Base-by-base conservation (phyloP, 345 rosid species). In the Firmiana major region DNA sequence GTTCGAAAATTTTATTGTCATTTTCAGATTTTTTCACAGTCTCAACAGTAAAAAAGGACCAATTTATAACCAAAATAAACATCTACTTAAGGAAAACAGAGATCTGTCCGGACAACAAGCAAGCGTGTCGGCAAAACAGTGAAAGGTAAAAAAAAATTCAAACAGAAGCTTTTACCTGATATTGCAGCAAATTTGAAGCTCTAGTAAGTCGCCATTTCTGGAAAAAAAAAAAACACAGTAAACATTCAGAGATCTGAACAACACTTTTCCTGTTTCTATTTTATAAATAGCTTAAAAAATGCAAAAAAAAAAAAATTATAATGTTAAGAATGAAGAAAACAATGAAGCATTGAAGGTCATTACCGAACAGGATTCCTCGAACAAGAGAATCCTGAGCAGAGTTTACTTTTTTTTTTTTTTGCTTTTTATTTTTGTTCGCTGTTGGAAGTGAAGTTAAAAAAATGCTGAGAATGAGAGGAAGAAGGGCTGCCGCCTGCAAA, bases 221-320 rank as follows among this genome's bases (percentile, higher is more conserved):
- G 58, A 63, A 76, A 79, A 83, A 77, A 45, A 57, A 71, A 55
- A 10, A 80, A 9, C n/a, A 71, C 55, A 48, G 38, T 16, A 7
- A 70, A 13, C 22, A 11, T 45, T 36, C 38, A 66, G 80, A 81
- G 84, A 81, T 81, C 79, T 78, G 48, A 43, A 60, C 12, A 81
- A 34, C 63, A n/a, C 31, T 42, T 48, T 59, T 64, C 7, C 7
- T 10, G 17, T 11, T 13, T 21, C 42, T 1, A 1, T 65, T 40
- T 9, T 22, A n/a, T n/a, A n/a, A n/a, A n/a, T n/a, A n/a, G n/a
- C n/a, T n/a, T n/a, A n/a, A n/a, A n/a, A n/a, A n/a, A n/a, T n/a
- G n/a, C n/a, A n/a, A 11, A n/a, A 2, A 21, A 38, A 48, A 65
- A 4, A 4, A 4, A 9, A 40, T 1, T n/a, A 16, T 11, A 66